phyloP scores from a whole-genome alignment of 139 green algal genomes.

The Coelastrella sp. region DNA sequence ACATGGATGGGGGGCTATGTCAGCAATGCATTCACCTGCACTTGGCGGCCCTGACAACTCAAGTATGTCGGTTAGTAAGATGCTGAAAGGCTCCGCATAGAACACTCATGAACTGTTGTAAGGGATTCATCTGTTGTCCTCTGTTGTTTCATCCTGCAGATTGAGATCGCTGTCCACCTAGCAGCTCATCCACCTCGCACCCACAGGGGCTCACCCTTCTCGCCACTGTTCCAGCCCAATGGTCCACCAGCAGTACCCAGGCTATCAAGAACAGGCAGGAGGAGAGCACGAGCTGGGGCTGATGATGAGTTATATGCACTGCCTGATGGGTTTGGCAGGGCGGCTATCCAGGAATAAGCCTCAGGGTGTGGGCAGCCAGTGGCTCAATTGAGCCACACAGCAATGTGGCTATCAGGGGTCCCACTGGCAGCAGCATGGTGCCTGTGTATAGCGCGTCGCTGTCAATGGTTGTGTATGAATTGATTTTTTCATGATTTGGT shows the following conservation, averaged over 20 bases:
- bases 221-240: conserved; percentile 37
- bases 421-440: no score
- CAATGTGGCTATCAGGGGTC: no score
- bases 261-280: not conserved
- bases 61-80: no score
- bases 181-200: conserved; percentile 23
- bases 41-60: no score
- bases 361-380: no score
- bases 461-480: no score
- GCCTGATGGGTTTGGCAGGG: conserved; percentile 21
- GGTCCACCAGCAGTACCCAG: conserved; percentile 38
- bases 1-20: no score
- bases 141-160: not conserved
- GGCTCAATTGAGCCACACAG: no score
- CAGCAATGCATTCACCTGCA: no score
- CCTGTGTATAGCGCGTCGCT: no score
- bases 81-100: not conserved
- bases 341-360: not conserved
- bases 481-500: no score
- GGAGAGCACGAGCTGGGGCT: not conserved
- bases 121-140: not conserved
- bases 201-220: conserved; percentile 48
- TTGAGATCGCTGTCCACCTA: conserved; percentile 44
- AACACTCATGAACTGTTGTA: not conserved
- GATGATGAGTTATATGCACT: not conserved